Percentiles rank a stretch among this genome's conserved stretches.
phyloP scores from a whole-genome alignment of 2,329 filamentous ascomycete genomes.

The Cladosporium velox region DNA sequence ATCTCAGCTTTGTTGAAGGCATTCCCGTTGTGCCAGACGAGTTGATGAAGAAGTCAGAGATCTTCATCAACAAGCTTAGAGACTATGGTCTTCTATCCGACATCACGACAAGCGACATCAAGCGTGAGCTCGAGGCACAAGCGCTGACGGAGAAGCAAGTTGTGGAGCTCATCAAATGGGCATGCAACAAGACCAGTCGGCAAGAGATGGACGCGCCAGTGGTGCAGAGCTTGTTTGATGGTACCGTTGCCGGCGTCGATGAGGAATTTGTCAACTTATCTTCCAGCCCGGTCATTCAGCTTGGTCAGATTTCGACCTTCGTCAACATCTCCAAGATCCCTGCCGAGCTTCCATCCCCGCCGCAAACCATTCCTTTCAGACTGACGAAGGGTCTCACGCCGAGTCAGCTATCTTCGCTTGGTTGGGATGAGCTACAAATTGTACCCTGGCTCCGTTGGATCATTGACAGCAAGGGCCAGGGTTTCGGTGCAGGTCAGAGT shows the following conservation, averaged over 20 bases:
- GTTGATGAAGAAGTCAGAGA: constrained; percentile 65
- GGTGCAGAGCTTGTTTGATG: constrained; percentile 71
- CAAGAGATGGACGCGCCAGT: constrained; percentile 71
- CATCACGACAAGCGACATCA: constrained; percentile 85
- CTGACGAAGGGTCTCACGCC: constrained; percentile 71
- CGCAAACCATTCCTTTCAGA: constrained; percentile 79
- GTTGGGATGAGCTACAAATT: constrained; percentile 83
- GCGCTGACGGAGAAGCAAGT: constrained; percentile 79
- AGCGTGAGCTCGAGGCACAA: constrained; percentile 76
- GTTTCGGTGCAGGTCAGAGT: constrained; percentile 64
- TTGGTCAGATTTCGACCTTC: constrained; percentile 74
- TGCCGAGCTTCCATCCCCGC: constrained; percentile 75
- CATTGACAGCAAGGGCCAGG: constrained; percentile 65
- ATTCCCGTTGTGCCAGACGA: constrained; percentile 83
- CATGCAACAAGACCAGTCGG: constrained; percentile 68
- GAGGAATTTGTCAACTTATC: constrained; percentile 54
- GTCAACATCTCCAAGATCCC: constrained; percentile 78
- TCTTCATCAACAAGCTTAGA: constrained; percentile 77
- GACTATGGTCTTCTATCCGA: constrained; percentile 85
- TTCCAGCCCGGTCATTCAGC: constrained; percentile 70
- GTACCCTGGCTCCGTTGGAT: constrained; percentile 84
- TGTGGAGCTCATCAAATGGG: constrained; percentile 81
- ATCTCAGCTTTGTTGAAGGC: constrained; percentile 77
- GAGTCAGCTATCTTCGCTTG: constrained; percentile 73
- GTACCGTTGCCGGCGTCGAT: constrained; percentile 70